phyloP scores from a whole-genome alignment of 495 filamentous ascomycete genomes.

The Astrothelium macrocarpum region DNA sequence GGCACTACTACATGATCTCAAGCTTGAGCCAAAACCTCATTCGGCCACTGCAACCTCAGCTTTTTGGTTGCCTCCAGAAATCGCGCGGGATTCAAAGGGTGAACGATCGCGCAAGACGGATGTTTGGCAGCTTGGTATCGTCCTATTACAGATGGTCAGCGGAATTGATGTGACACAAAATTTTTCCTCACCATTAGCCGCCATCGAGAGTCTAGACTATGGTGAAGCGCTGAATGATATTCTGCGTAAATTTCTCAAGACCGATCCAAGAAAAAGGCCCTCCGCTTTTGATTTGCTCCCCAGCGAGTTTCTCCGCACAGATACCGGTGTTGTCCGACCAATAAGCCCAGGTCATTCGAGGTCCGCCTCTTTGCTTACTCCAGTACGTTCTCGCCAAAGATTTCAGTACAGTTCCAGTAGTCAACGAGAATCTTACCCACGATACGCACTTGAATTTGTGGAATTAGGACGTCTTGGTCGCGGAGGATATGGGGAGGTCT shows the following conservation, averaged over 20 bases:
- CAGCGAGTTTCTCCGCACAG: slow-evolving; percentile 72
- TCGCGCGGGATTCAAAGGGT: slow-evolving; percentile 48
- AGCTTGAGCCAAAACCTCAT: slow-evolving; percentile 34
- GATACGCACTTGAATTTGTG: slow-evolving; percentile 80
- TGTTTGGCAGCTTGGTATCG: slow-evolving; percentile 86
- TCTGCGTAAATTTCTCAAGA: slow-evolving; percentile 69
- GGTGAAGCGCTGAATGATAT: slow-evolving; percentile 70
- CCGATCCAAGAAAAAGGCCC: slow-evolving; percentile 71
- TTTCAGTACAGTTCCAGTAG: neutral
- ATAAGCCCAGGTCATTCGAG: neutral
- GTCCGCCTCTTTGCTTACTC: neutral
- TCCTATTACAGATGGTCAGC: slow-evolving; percentile 91
- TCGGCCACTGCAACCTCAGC: slow-evolving; percentile 47
- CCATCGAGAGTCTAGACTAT: slow-evolving; percentile 54
- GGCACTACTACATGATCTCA: slow-evolving; percentile 49
- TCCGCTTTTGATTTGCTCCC: slow-evolving; percentile 84
- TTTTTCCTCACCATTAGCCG: slow-evolving; percentile 64
- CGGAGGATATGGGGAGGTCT: slow-evolving; percentile 95
- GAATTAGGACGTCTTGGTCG: slow-evolving; percentile 83
- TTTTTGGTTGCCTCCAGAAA: slow-evolving; percentile 77
- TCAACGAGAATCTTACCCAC: slow-evolving; percentile 39
- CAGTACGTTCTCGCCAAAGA: neutral
- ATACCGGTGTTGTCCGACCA: slow-evolving; percentile 27
- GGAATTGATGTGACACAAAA: slow-evolving; percentile 64
- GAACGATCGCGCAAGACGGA: slow-evolving; percentile 72